Base-by-base conservation (phyloP, 495 filamentous ascomycete genomes). In the Talaromyces liani region DNA sequence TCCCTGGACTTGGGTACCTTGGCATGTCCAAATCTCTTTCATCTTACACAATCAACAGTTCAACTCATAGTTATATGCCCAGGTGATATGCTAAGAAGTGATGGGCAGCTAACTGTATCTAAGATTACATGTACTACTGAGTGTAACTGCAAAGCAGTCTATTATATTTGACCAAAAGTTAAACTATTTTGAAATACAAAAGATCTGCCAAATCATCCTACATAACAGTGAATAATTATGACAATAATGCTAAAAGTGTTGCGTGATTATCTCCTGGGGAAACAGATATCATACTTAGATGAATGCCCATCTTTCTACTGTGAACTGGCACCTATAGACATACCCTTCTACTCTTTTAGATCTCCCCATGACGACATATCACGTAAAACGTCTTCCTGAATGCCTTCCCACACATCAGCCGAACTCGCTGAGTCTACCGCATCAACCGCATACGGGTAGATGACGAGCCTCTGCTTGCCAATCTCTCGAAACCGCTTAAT, bases 391-490 rank as follows among this genome's bases (percentile, higher is more conserved):
- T 36, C 33, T 12, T 36, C 33, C 33, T 36, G 33, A 36, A 36
- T 36, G 33, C 12, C 9, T 36, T 36, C 33, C 33, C 33, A 36
- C 9, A 36, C 33, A 12, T 36, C 33, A 36, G 8, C 3, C 33
- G 14, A 54, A 10, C 18, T 54, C 3, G 49, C 12, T 4, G 91
- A 95, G 70, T 81, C 84, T n/a, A 77, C 93, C 60, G 86, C 31
- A 10, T 33, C 31, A 10, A 33, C 31, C 6, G 31, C 9, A 33
- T 33, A 33, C 31, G 31, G 31, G 31, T 33, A 33, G 31, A 33
- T 33, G 31, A 33, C 7, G 31, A 33, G 31, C 31, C 31, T 5
- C 31, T 33, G 31, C 31, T 33, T 33, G 31, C 31, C 31, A 33
- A 33, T 33, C 31, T 9, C 31, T 33, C 7, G 31, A 9, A 33